Percentiles rank a stretch among this genome's conserved stretches.
These are phyloP conservation scores for Plantago ovata DNA, from an alignment of 257 asterid genomes.

Conservation along the genomic window DNA sequence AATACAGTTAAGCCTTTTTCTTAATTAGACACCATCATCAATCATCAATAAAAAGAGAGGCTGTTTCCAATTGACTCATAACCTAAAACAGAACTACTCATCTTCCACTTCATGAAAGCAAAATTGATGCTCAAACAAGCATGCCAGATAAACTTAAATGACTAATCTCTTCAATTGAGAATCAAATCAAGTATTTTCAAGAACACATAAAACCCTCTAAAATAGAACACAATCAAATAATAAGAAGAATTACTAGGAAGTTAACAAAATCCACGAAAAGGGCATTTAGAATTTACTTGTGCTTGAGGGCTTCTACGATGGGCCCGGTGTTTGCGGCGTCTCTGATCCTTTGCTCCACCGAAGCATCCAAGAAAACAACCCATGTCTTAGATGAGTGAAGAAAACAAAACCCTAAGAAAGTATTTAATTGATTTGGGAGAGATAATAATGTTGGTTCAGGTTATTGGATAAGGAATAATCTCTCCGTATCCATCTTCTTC, in stretches of 20 bases:
- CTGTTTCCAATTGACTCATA: too few relatives aligned
- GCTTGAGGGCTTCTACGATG: constrained; percentile 16
- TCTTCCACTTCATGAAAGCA: not conserved
- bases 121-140: not conserved
- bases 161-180: not conserved
- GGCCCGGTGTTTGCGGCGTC: constrained; percentile 15
- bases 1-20: not conserved
- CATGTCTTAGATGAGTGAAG: constrained; percentile 10
- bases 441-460: constrained; percentile 8
- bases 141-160: too few relatives aligned
- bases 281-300: constrained; percentile 13
- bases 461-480: not conserved
- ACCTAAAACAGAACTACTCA: too few relatives aligned
- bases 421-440: not conserved
- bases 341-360: constrained; percentile 20
- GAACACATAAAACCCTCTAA: too few relatives aligned
- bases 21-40: not conserved
- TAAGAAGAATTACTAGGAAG: not conserved
- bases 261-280: not conserved
- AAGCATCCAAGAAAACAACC: constrained; percentile 38
- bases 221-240: not conserved
- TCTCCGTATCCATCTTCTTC: not conserved
- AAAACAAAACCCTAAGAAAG: not conserved
- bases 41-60: too few relatives aligned
- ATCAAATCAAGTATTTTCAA: not conserved